Percentiles rank a stretch among this genome's conserved stretches.
These are phyloP conservation scores for Kodamaea laetipori DNA, from an alignment of 805 yeast species.

Conservation along the genomic window DNA sequence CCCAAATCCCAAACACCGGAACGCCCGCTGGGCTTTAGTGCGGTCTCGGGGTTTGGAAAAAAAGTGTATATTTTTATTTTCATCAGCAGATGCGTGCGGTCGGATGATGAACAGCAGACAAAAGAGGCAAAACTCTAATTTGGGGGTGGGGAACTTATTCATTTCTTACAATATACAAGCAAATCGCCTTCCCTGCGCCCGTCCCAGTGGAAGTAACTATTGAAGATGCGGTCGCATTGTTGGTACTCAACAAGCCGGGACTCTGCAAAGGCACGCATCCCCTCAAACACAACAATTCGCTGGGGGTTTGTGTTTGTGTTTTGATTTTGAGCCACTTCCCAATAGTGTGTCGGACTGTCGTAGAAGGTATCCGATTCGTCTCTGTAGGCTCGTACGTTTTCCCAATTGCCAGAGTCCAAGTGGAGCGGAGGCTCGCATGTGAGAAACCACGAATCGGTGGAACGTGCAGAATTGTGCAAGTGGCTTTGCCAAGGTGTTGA, in stretches of 20 bases:
- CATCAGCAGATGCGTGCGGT: not conserved
- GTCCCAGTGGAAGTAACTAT: slow-evolving; percentile 86
- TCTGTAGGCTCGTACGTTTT: slow-evolving; percentile 48
- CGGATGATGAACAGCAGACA: not conserved
- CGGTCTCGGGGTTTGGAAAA: too few relatives aligned
- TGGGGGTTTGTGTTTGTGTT: slow-evolving; percentile 3
- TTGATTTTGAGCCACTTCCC: slow-evolving; percentile 27
- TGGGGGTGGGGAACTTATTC: not conserved
- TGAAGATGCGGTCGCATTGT: slow-evolving; percentile 62
- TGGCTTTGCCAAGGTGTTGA: slow-evolving; percentile 95
- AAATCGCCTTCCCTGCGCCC: slow-evolving; percentile 76
- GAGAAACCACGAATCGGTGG: slow-evolving; percentile 61
- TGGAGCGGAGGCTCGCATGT: slow-evolving; percentile 90
- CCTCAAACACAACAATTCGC: slow-evolving; percentile 12
- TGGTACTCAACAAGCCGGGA: slow-evolving; percentile 40
- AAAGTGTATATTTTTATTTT: too few relatives aligned
- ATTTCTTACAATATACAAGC: slow-evolving; percentile 52
- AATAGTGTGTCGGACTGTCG: slow-evolving; percentile 59
- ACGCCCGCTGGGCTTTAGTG: too few relatives aligned
- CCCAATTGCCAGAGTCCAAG: slow-evolving; percentile 23
- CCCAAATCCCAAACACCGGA: too few relatives aligned
- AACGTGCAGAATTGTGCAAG: slow-evolving; percentile 57
- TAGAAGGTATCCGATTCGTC: slow-evolving; percentile 90
- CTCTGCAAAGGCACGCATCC: slow-evolving; percentile 47
- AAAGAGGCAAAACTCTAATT: not conserved